A percentile compares a stretch with the other conserved stretches of the same genome.
phyloP scores from a whole-genome alignment of 768 basidiomycete genomes.

The Rossbeevera mucosa region DNA sequence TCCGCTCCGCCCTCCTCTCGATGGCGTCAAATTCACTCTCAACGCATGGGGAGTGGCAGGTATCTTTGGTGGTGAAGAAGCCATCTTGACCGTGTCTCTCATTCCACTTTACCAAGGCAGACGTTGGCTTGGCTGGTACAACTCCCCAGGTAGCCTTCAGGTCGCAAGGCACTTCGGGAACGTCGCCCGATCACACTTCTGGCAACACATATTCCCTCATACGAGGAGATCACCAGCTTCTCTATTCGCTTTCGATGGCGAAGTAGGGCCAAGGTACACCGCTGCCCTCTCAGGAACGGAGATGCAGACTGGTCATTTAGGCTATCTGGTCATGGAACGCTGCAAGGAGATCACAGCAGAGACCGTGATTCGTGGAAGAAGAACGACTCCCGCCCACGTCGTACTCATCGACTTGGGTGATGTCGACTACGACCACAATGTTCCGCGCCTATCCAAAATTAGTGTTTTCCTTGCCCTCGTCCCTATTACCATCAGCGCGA shows the following conservation, averaged over 20 bases:
- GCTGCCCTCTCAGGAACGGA: slow-evolving; percentile 24
- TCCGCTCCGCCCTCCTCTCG: slow-evolving; percentile 8
- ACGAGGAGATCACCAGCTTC: slow-evolving; percentile 15
- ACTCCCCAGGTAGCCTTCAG: slow-evolving; percentile 29
- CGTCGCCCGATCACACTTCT: slow-evolving; percentile 25
- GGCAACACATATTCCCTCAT: slow-evolving; percentile 25
- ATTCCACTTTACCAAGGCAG: slow-evolving; percentile 27
- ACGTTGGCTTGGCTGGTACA: slow-evolving; percentile 35
- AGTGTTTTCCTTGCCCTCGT: slow-evolving; percentile 13
- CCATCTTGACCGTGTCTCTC: slow-evolving; percentile 26
- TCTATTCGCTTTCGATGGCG: slow-evolving; percentile 25
- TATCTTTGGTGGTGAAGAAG: slow-evolving; percentile 34
- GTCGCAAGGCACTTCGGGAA: slow-evolving; percentile 28
- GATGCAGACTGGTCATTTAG: slow-evolving; percentile 29
- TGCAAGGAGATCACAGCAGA: slow-evolving; percentile 10
- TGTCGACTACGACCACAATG: slow-evolving; percentile 1
- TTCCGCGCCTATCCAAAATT: slow-evolving; percentile 1
- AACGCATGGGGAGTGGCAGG: slow-evolving; percentile 31
- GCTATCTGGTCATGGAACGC: slow-evolving; percentile 19
- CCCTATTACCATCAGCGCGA: slow-evolving; percentile 25
- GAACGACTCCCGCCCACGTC: slow-evolving; percentile 9
- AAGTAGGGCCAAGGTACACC: slow-evolving; percentile 24
- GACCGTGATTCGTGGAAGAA: slow-evolving; percentile 8
- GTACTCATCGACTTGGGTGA: slow-evolving; percentile 16
- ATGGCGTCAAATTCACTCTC: slow-evolving; percentile 16